These are phyloP conservation scores for Metarhizium album DNA, from an alignment of 2,329 filamentous ascomycete genomes.

Conservation along the genomic window DNA sequence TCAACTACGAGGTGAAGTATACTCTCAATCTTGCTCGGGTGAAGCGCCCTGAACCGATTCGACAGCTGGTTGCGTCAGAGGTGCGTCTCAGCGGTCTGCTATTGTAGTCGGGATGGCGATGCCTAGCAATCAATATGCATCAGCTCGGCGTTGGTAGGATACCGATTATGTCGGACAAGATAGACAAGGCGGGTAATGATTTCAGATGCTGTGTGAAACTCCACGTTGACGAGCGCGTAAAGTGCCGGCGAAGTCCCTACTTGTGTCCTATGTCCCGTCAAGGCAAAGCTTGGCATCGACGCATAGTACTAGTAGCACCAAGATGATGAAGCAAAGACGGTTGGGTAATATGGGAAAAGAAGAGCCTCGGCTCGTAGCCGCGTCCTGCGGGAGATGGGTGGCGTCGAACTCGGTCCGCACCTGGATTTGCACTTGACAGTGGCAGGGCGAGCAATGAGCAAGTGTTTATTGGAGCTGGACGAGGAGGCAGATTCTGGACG, in stretches of 20 bases:
- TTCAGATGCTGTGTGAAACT: not conserved
- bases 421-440: too few species aligned
- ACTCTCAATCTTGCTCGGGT: not conserved
- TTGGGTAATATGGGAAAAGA: too few species aligned
- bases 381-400: too few species aligned
- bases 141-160: not conserved
- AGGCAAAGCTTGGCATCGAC: not conserved
- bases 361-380: too few species aligned
- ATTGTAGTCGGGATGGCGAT: not conserved
- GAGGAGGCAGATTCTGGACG: too few species aligned
- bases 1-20: not conserved
- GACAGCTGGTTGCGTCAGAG: not conserved
- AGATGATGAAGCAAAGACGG: too few species aligned
- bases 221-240: not conserved
- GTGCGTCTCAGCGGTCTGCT: not conserved
- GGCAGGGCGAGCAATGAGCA: too few species aligned
- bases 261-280: not conserved
- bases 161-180: not conserved
- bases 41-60: not conserved
- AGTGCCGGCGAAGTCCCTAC: not conserved
- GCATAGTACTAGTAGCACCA: too few species aligned
- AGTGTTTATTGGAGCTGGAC: too few species aligned
- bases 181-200: not conserved
- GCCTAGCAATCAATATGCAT: not conserved
- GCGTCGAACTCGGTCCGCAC: too few species aligned